Evolutionary conservation across 345 rosid species (phyloP), one percentile per base, ranked within the genome.

Genomic region (Camelina hispida): DNA sequence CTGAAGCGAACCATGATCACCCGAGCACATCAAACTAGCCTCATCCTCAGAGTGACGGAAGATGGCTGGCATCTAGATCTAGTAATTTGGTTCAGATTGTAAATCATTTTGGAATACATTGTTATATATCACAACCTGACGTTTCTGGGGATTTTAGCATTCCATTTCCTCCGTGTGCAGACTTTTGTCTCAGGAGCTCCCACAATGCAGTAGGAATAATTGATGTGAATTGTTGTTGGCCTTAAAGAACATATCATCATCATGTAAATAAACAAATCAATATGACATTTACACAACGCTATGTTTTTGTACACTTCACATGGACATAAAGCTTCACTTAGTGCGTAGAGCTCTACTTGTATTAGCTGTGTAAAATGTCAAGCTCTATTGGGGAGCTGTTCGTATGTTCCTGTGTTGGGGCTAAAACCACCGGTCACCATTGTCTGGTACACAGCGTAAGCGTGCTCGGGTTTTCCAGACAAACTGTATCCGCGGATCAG

Each of bases 351-450:
- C 51, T 69, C 69, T 68, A 75, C 58, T 69, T 76, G 52, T 54
- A 54, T 32, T 62, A 61, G 69, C 75, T 38, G 22, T 52, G 73
- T 74, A 62, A 46, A 62, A 55, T 56, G 62, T 74, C 79, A 79
- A 62, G 57, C 72, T 66, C 68, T 72, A 71, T 89, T 93, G 9
- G 97, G 97, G 54, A 94, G 97, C 79, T 91, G 96, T n/a, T 86
- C 93, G 55, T 89, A 83, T 50, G 98, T 94, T 66, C 93, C 91
- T 10, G 43, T 77, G 74, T 94, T 94, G 25, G 96, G 97, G 61
- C 79, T 84, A 82, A 93, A 91, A 28, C 98, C 98, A 16, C 87
- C 89, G 0, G 84, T 79, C 90, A 87, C 83, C 97, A 94, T 94
- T 55, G 66, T 85, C 81, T 88, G 83, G 76, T 94, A 94, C 58